Evolutionary conservation across 2,329 filamentous ascomycete species (phyloP).

Genomic region (Aspergillus felis): DNA sequence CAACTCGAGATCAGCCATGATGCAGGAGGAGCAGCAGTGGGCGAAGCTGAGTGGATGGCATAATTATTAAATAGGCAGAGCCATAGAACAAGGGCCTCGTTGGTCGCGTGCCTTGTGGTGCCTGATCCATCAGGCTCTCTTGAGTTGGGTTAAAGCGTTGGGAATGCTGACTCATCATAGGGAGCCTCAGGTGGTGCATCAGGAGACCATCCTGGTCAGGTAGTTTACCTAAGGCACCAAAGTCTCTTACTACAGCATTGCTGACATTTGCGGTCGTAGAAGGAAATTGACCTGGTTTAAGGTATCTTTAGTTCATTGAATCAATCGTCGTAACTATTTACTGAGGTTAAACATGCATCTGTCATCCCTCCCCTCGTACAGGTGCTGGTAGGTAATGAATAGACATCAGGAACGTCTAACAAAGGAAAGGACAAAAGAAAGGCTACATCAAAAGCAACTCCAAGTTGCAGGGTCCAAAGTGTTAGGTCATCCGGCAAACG

Average conservation of each 20-base stretch:
- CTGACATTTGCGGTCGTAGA: neutral
- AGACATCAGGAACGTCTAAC: slow-evolving; percentile 11
- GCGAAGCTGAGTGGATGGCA: slow-evolving; percentile 3
- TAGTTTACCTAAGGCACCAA: neutral
- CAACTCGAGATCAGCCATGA: slow-evolving; percentile 11
- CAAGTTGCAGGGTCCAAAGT: slow-evolving; percentile 7
- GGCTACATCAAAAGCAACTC: slow-evolving; percentile 1
- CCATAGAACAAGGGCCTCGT: slow-evolving; percentile 4
- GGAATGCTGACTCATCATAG: slow-evolving; percentile 6
- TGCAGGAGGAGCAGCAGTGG: slow-evolving; percentile 9
- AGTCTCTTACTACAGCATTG: neutral
- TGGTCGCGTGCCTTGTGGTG: slow-evolving; percentile 12
- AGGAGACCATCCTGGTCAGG: neutral
- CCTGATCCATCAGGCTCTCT: slow-evolving; percentile 13
- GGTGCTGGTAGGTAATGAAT: slow-evolving; percentile 4
- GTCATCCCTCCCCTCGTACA: slow-evolving; percentile 8
- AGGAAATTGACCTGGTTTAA: neutral
- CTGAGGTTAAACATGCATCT: neutral
- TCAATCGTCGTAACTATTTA: neutral
- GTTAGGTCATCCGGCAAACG: slow-evolving; percentile 7
- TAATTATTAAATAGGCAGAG: neutral
- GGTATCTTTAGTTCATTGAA: neutral
- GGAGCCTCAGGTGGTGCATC: neutral
- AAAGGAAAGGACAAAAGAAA: slow-evolving; percentile 23
- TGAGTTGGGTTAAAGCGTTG: slow-evolving; percentile 12